Base-by-base conservation (phyloP, 1,284 basidiomycete genomes). In the Volvariella surrecta region DNA sequence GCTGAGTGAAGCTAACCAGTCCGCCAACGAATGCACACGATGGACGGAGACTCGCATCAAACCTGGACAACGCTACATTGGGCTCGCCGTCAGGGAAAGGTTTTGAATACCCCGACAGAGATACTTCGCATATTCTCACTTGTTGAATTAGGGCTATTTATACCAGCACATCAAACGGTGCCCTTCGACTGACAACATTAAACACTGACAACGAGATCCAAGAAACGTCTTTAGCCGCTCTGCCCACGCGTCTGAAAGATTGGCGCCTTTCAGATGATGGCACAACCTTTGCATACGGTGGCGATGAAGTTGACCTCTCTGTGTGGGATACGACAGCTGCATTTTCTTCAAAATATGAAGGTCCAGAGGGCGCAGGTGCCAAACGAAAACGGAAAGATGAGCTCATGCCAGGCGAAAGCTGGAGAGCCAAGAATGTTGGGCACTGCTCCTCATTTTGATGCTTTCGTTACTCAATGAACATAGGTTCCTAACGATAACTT, bases 291-390 rank as follows among this genome's bases (percentile, higher is more conserved):
- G 76, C 81, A 0, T 84, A 90, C 49, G 91, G 84, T 4, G 91
- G 91, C 2, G 82, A 93, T 52, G 91, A 94, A 60, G 86, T 94
- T 13, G 89, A 93, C 47, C 59, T 91, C 2, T 90, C 88, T 1
- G 55, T 93, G 1, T 94, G 88, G 85, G 73, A 89, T 55, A 72
- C 78, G 2, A 82, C 89, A 54, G 60, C 66, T 34, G 79, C 88
- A 0, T 89, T 94, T 50, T 35, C 34, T 15, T 16, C n/a, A 11
- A 20, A 28, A 10, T 40, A 48, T 43, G 28, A 19, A 54, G 57
- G 39, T 2, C 19, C 40, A 17, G 35, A 51, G 0, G 24, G 6
- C 11, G 47, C 58, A 8, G 48, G 55, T 10, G 77, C 73, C 54
- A 92, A 91, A 60, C 67, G 87, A 50, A 90, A 89, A 65, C 73